Evolutionary conservation across 1,284 basidiomycete genomes (phyloP), one percentile per base, ranked within the genome.

Genomic region (Leccinum subrobustum): DNA sequence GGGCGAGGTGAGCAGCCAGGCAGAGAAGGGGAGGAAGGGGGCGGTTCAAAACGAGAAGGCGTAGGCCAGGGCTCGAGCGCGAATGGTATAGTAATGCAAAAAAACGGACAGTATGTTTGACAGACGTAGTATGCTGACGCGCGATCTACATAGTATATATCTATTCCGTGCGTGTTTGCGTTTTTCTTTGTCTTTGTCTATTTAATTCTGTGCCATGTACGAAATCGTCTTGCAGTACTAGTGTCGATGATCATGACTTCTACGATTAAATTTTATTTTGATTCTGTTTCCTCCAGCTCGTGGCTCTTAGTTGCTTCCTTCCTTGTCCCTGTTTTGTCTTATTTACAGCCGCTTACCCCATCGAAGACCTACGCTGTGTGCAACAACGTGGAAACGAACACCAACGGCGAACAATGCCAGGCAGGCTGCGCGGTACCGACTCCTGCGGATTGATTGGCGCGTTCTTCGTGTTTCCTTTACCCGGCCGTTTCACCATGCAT

Each of bases 1-100:
- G 0, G 68, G 70, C 18, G 73, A 74, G n/a, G 61, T 59, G 7
- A 64, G 70, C 12, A 77, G 75, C 56, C 58, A 47, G n/a, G 62
- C 29, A 6, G 62, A 57, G 1, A 47, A 60, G 14, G 65, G 11
- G 0, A 80, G 74, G 63, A 70, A 44, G 2, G 69, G 64, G 50
- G 11, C 59, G 1, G 39, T 4, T 18, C 42, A 18, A 9, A 44
- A 44, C 18, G 18, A 44, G 6, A 3, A 7, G 42, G 42, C 18
- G 11, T 47, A 47, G 42, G 18, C 18, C 18, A 12, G 18, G 42
- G 6, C 18, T 47, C 42, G 42, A 47, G 18, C 11, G 18, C 12
- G 16, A 47, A 12, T 47, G 11, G 18, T 47, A 47, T 9, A 20
- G 3, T 20, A 18, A 44, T 20, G 18, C 42, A 44, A 44, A 44